Base-by-base conservation (phyloP, 2,329 filamentous ascomycete species). In the Hirsutella minnesotensis region DNA sequence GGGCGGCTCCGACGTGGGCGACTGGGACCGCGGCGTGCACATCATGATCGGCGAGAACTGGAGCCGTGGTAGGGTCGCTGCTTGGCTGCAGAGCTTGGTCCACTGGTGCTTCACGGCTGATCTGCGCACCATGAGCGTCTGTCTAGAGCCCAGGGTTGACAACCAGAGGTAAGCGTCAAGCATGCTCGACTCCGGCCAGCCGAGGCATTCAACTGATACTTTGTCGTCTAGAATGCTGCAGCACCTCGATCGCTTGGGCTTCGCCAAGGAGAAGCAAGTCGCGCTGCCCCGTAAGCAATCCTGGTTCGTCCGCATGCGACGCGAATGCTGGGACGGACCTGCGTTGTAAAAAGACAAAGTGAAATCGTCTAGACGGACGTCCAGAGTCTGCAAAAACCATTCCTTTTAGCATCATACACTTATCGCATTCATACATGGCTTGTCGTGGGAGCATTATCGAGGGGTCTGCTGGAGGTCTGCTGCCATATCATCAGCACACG, bases 271-370 rank as follows among this genome's bases (percentile, higher is more conserved):
- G 63, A 80, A 80, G 46, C 87, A 95, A 56, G 73, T 96, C 40
- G 75, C 81, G 1, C 88, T 98, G 49, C 83, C 88, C 1, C 89
- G 96, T 60, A 98, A 98, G 62, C 88, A 94, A 59, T 81, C 86
- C 7, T 94, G 89, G 63, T 73, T 90, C 47, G 83, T 94, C 64
- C 83, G 83, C 54, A 73, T 94, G 49, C 73, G 78, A 44, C 73
- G 90, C 46, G 88, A 95, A 50, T 76, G 73, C 18, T 96, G 88
- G 83, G 75, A 83, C 38, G 79, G 77, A 0, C 86, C 86, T 13
- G 69, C 68, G 4, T 51, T 82, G 24, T 83, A 27, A 27, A 27
- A 27, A 27, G 24, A 27, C n/a, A 27, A 12, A 27, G 24, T 27
- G 24, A 7, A 12, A 27, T 27, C 7, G 24, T 12, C 24, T 27